Evolutionary conservation across 768 basidiomycete species (phyloP).

Genomic region (Agrocybe praecox): DNA sequence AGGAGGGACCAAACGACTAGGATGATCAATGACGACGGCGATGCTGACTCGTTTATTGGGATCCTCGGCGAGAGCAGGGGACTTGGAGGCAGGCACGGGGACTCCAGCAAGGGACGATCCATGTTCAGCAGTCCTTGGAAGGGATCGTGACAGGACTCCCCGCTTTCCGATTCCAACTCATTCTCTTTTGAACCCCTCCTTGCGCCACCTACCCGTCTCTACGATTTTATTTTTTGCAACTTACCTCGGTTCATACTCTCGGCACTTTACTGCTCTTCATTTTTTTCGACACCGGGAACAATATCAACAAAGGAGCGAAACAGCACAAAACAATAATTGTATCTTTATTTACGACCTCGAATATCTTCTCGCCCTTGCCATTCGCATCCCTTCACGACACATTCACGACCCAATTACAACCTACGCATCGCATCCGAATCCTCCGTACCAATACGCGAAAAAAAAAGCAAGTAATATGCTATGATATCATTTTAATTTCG

Average conservation of each 20-base stretch:
- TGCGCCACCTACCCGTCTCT: too few relatives aligned
- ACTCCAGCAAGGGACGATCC: background rate
- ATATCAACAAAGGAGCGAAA: background rate
- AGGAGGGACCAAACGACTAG: conserved; percentile 17
- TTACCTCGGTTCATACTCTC: background rate
- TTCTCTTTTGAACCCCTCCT: too few relatives aligned
- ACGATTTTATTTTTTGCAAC: too few relatives aligned
- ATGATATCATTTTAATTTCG: too few relatives aligned
- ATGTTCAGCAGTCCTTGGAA: background rate
- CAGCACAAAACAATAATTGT: background rate
- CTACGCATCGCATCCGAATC: too few relatives aligned
- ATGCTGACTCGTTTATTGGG: conserved; percentile 24
- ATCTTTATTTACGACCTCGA: conserved; percentile 2
- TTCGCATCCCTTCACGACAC: too few relatives aligned
- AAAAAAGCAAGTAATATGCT: too few relatives aligned
- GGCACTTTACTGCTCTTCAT: background rate
- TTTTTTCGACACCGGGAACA: background rate
- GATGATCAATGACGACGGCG: conserved; percentile 27
- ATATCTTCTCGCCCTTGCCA: too few relatives aligned
- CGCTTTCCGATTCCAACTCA: too few relatives aligned
- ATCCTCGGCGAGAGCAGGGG: conserved; percentile 14
- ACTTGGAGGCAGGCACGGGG: background rate
- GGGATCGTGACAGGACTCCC: background rate
- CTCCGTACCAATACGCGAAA: too few relatives aligned
- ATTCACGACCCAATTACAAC: too few relatives aligned